Evolutionary conservation across 164 flowering plant species (phyloP).

Genomic region (Vitis riparia): DNA sequence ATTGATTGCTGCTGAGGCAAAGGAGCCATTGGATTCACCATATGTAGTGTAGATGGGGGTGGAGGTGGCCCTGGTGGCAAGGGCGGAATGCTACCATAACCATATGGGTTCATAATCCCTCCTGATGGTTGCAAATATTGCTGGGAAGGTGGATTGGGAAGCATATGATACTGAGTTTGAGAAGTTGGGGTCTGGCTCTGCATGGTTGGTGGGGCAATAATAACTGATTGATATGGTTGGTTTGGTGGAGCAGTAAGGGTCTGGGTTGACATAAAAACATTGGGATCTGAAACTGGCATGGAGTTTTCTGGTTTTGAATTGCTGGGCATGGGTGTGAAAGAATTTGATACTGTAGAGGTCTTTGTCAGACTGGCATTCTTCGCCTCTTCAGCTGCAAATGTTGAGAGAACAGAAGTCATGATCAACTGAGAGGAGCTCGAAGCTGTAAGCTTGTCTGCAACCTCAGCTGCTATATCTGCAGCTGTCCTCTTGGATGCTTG

Average conservation of each 20-base stretch:
- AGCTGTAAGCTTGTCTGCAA: constrained; percentile 92
- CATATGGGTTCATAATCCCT: constrained; percentile 48
- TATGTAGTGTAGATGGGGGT: constrained; percentile 40
- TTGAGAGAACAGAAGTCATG: constrained; percentile 86
- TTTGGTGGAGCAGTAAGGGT: constrained; percentile 28
- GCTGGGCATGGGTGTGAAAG: constrained; percentile 30
- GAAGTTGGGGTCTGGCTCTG: constrained; percentile 47
- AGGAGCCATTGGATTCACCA: constrained; percentile 41
- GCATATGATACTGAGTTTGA: constrained; percentile 60
- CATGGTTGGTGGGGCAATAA: constrained; percentile 43
- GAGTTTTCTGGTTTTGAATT: constrained; percentile 44
- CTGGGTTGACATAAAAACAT: constrained; percentile 34
- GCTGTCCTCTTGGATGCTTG: constrained; percentile 58
- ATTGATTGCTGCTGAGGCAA: constrained; percentile 40
- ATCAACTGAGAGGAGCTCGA: constrained; percentile 84
- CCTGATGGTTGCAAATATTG: constrained; percentile 67
- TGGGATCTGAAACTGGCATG: constrained; percentile 43
- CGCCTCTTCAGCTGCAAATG: constrained; percentile 91
- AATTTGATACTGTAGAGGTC: constrained; percentile 30
- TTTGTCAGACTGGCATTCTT: constrained; percentile 57
- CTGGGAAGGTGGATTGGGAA: constrained; percentile 48
- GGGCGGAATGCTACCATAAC: constrained; percentile 48
- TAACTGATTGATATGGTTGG: constrained; percentile 55
- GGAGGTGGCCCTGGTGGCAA: constrained; percentile 60
- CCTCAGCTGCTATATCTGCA: constrained; percentile 88